Percentiles rank a stretch among this genome's conserved stretches.
phyloP scores from a whole-genome alignment of 2,329 filamentous ascomycete genomes.

The Pezicula rhizophila region DNA sequence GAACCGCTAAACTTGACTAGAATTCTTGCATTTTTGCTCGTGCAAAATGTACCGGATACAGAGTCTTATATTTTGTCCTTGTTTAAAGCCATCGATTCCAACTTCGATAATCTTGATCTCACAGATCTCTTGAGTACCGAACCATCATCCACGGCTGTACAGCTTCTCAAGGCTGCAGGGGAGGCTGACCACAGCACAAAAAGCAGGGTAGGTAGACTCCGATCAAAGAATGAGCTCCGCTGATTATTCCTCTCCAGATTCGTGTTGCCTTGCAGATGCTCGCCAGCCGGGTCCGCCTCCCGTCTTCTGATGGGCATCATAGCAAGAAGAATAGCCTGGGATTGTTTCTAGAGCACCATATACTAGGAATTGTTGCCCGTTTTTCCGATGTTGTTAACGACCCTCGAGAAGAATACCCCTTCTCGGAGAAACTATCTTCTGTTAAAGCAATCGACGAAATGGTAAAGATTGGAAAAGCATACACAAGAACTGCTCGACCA shows the following conservation, averaged over 20 bases:
- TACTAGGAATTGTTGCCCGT: conserved; percentile 79
- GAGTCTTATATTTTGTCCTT: conserved; percentile 64
- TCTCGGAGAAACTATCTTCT: conserved; percentile 67
- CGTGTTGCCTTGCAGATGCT: conserved; percentile 32
- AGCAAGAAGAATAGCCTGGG: conserved; percentile 55
- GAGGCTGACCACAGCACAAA: conserved; percentile 56
- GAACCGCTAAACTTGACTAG: conserved; percentile 51
- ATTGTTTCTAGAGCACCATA: conserved; percentile 73
- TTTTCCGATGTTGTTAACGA: conserved; percentile 78
- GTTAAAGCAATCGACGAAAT: conserved; percentile 84
- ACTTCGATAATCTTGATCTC: conserved; percentile 62
- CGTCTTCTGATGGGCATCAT: conserved; percentile 19
- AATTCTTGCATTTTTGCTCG: conserved; percentile 53
- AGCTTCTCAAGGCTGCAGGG: conserved; percentile 74
- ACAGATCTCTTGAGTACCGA: conserved; percentile 67
- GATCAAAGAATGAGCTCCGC: background rate
- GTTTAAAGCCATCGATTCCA: conserved; percentile 61
- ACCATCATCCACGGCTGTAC: conserved; percentile 68
- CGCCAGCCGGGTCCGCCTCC: conserved; percentile 27
- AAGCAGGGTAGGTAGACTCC: conserved; percentile 42
- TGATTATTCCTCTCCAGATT: conserved; percentile 20
- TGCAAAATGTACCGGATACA: conserved; percentile 49
- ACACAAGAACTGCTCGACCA: conserved; percentile 74
- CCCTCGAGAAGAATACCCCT: conserved; percentile 46
- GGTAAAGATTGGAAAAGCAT: conserved; percentile 67